These are phyloP conservation scores for Aspergillus novofumigatus DNA, from an alignment of 2,329 filamentous ascomycete genomes.

Conservation along the genomic window DNA sequence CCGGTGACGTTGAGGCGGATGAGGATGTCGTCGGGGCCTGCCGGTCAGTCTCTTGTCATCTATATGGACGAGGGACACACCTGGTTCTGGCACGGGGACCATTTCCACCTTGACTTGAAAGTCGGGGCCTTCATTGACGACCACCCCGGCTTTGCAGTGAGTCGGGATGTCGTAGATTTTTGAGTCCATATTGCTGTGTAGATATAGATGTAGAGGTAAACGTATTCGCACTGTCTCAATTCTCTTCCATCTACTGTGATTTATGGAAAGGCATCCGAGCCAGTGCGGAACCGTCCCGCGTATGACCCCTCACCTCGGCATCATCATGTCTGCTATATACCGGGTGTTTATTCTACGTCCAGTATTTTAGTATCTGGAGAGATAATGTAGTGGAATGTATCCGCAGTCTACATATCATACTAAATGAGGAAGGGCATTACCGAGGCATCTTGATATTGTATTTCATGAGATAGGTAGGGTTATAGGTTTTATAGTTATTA, in stretches of 20 bases:
- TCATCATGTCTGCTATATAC: too few relatives aligned
- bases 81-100: slow-evolving; percentile 48
- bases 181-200: slow-evolving; percentile 7
- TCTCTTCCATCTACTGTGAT: too few relatives aligned
- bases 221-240: neutral
- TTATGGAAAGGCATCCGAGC: neutral
- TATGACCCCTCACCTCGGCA: too few relatives aligned
- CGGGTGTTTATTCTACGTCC: too few relatives aligned
- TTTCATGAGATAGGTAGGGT: too few relatives aligned
- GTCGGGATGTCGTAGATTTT: slow-evolving; percentile 38
- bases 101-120: slow-evolving; percentile 47
- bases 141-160: slow-evolving; percentile 49
- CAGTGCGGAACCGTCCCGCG: slow-evolving; percentile 4
- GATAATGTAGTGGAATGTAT: too few relatives aligned
- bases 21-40: slow-evolving; percentile 53
- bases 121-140: slow-evolving; percentile 48
- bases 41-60: neutral
- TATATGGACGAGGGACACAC: slow-evolving; percentile 18
- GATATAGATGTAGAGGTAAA: neutral
- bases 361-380: too few relatives aligned
- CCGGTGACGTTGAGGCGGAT: slow-evolving; percentile 57
- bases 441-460: too few relatives aligned
- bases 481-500: too few relatives aligned
- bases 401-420: too few relatives aligned
- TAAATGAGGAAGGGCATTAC: too few relatives aligned